These are phyloP conservation scores for Sequoiadendron giganteum DNA, from an alignment of 75 land plant species.

Conservation along the genomic window DNA sequence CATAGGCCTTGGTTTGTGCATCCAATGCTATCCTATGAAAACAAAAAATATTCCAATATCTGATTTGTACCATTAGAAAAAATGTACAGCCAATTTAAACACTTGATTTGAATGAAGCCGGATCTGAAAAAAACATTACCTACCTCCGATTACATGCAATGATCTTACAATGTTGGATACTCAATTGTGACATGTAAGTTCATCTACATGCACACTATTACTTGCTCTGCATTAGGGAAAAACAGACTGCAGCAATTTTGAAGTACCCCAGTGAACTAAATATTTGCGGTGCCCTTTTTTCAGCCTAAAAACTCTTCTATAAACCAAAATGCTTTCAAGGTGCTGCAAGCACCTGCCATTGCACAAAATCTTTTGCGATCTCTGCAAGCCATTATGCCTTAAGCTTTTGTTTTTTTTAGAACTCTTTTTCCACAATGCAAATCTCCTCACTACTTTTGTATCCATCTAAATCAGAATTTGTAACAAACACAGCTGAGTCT, in stretches of 20 bases:
- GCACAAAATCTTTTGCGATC: not conserved
- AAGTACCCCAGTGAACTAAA: no score
- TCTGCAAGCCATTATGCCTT: not conserved
- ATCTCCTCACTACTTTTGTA: slow-evolving; percentile 7
- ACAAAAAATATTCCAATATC: not conserved
- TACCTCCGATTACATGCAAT: not conserved
- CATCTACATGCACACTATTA: slow-evolving; percentile 6
- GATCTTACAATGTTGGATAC: not conserved
- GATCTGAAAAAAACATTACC: slow-evolving; percentile 6
- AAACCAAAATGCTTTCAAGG: not conserved
- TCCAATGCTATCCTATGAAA: not conserved
- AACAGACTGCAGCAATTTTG: not conserved
- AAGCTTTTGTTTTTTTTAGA: no score
- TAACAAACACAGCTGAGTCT: slow-evolving; percentile 2
- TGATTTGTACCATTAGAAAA: not conserved
- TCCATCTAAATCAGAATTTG: slow-evolving; percentile 10
- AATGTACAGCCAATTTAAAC: not conserved
- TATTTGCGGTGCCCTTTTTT: not conserved
- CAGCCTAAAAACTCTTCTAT: not conserved
- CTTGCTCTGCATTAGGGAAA: not conserved
- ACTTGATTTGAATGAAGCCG: slow-evolving; percentile 1
- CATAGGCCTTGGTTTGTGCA: not conserved
- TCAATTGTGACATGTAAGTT: not conserved
- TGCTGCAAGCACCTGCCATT: not conserved
- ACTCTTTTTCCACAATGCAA: slow-evolving; percentile 3